Base-by-base conservation (phyloP, 768 basidiomycete species). In the Phylloporus sp. region DNA sequence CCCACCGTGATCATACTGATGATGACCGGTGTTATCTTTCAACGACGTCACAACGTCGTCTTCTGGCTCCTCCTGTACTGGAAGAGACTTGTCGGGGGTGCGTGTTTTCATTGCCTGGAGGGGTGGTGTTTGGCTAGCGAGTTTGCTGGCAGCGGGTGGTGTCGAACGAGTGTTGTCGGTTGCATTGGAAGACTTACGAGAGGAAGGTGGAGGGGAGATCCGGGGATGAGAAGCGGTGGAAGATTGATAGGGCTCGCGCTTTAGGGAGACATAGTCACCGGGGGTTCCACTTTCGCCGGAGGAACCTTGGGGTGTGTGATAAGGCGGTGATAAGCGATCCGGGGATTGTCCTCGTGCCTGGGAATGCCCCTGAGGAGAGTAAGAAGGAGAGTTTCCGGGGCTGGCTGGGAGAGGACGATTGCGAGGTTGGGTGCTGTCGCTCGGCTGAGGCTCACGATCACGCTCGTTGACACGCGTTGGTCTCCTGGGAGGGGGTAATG, bases 61-160 rank as follows among this genome's bases (percentile, higher is more conserved):
- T 59, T 88, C 86, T 26, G 77, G 76, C 54, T 88, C 86, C 63
- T 89, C 87, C 65, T 90, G 87, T 3, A 88, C 78, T 18, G 87
- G 87, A 23, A 90, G 73, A 15, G 86, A 86, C 29, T 85, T 76
- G 65, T 88, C 86, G 2, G 87, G 82, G 20, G 82, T 81, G 20
- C 84, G 80, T 6, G 77, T 72, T 63, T 64, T 66, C 59, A 78
- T 73, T 10, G 74, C 65, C 59, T 82, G 83, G 47, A 77, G 55
- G 16, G 84, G 81, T 0, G 83, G 79, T 0, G 83, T 81, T 57
- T 81, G 80, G 38, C 72, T 79, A 24, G 74, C 69, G 51, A 75
- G 66, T 55, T 72, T 68, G 62, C 68, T 63, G 36, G 53, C 59
- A 0, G 67, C 66, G 27, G 74, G 72, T 20, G 75, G 74, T 0